Base-by-base conservation (phyloP, 345 rosid species). In the Ceriops decandra region DNA sequence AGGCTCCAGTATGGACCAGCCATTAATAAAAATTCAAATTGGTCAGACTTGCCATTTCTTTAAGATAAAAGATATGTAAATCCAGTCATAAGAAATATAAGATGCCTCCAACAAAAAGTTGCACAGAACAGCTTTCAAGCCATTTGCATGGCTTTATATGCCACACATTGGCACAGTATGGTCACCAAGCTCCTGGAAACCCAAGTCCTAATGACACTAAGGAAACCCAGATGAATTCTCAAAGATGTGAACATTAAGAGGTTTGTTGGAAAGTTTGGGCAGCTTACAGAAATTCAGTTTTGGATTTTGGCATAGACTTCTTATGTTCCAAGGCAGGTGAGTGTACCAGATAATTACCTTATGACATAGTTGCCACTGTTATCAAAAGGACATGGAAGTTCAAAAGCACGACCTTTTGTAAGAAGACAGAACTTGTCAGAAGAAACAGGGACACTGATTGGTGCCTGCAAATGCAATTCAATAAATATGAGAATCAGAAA, bases 351-450 rank as follows among this genome's bases (percentile, higher is more conserved):
- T 38, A 51, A 66, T 52, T 82, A 93, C 97, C 97, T 90, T 76
- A 93, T 88, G 67, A 93, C 87, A 77, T 89, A 93, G 82, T 93
- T 93, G 63, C 96, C 97, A 61, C 72, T 80, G 82, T 93, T 93
- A 79, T 88, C 84, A 78, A 93, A 93, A 22, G 98, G 97, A 80
- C 75, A 80, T 68, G 98, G 98, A 74, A 93, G 96, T 67, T 95
- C 77, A 72, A 85, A 60, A 19, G 96, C 89, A 79, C 76, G 90
- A 68, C 86, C 70, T 78, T 91, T 85, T 10, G 97, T 87, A 72
- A 93, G 85, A 75, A 83, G 85, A 91, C 83, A 89, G 80, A 93
- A 93, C 74, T 90, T 90, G 79, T 93, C 98, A 1, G 95, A 89
- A 74, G 95, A 80, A 69, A 89, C 96, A 70, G 97, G 87, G 64